Base-by-base conservation (phyloP, 345 rosid species). In the Arabidopsis suecica region DNA sequence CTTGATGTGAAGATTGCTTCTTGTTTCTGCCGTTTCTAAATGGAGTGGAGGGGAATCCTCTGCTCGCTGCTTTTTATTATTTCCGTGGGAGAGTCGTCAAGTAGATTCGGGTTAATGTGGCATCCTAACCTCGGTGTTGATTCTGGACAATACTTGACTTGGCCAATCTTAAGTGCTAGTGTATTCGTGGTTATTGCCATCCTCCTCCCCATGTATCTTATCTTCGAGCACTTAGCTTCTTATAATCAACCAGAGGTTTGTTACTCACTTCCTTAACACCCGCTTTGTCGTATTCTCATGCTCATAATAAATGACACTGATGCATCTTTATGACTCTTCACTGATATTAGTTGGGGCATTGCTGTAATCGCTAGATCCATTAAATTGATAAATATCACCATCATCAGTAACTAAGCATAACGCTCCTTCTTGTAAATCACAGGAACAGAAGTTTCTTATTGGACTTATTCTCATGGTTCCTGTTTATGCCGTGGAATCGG, bases 401-500 rank as follows among this genome's bases (percentile, higher is more conserved):
- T 34, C 45, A 22, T 41, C 28, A 62, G 45, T 53, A 41, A 40
- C 12, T 42, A 25, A 28, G 53, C 57, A 12, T 50, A 48, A 33
- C 48, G 8, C 51, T 55, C 40, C 22, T 69, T 34, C 18, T 70
- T 40, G 68, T 42, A n/a, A 14, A 1, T 84, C 84, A 79, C 98
- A 95, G 99, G 99, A 95, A 85, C 99, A 92, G 77, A 95, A 95
- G 77, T 95, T 95, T 80, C 83, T 95, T 75, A 85, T 92, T 58
- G 99, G 99, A 55, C 96, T 95, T 75, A 86, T 95, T 74, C 82
- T 95, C 78, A 92, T 95, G 99, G 99, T 95, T 74, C 99, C 99
- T 70, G 94, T 92, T 34, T 95, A 95, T 69, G 88, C 98, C 10
- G 76, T 92, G 49, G 99, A 95, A 82, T 95, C 99, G 89, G 99